Percentiles rank a stretch among this genome's conserved stretches.
Conservation (phyloP, 148 eudicot species). For the Chenopodium quinoa region DNA sequence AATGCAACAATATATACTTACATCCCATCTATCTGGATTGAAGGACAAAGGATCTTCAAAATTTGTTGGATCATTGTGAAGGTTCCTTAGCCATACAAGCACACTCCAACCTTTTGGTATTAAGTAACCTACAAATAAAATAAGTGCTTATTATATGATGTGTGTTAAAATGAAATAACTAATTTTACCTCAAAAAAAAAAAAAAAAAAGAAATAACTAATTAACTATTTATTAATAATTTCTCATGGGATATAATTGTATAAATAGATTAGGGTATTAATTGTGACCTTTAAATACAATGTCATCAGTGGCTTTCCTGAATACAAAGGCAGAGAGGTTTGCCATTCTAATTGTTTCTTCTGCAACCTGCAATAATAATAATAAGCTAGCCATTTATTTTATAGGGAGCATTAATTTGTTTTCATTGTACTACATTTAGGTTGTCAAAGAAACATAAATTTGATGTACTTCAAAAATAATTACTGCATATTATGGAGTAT, state of each 20-base stretch:
- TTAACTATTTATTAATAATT: too few species aligned
- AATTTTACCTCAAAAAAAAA: too few species aligned
- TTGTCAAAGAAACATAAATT: too few species aligned
- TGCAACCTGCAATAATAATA: conserved; percentile 32
- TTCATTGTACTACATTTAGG: too few species aligned
- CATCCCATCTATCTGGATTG: conserved; percentile 67
- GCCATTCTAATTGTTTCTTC: conserved; percentile 52
- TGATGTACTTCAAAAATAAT: too few species aligned
- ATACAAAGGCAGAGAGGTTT: conserved; percentile 30
- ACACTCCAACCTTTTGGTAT: conserved; percentile 47
- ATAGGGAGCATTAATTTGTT: too few species aligned
- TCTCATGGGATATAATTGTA: too few species aligned
- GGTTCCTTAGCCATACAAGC: conserved; percentile 47
- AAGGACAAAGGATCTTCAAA: conserved; percentile 49
- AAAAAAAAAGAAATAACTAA: too few species aligned
- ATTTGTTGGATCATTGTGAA: conserved; percentile 52
- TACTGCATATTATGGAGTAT: too few species aligned
- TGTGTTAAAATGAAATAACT: too few species aligned
- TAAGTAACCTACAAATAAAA: conserved; percentile 2
- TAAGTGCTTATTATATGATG: too few species aligned
- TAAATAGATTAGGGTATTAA: too few species aligned
- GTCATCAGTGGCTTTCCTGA: conserved; percentile 41
- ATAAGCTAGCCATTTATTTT: not conserved
- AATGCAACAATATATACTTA: conserved; percentile 17
- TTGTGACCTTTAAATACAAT: conserved; percentile 40